A percentile compares a stretch with the other conserved stretches of the same genome.
Evolutionary conservation across 2,329 filamentous ascomycete genomes (phyloP).

Genomic region (Thielaviopsis euricoi): DNA sequence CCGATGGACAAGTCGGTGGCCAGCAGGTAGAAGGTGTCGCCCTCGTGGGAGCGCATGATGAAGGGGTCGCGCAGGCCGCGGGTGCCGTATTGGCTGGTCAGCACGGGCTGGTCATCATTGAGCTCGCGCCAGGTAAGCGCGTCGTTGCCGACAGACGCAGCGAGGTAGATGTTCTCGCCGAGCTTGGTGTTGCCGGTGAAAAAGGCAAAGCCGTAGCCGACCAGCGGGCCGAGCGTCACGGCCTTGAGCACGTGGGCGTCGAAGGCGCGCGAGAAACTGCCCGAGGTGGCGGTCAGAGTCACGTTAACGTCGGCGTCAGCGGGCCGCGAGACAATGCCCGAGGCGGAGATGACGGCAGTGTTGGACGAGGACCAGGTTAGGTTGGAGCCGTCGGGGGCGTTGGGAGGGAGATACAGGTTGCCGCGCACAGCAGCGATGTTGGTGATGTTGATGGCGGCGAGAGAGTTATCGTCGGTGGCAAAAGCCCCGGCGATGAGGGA

Average conservation of each 20-base stretch:
- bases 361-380: slow-evolving; percentile 23
- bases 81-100: slow-evolving; percentile 30
- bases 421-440: slow-evolving; percentile 24
- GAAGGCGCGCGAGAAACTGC: slow-evolving; percentile 16
- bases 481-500: slow-evolving; percentile 6
- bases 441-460: slow-evolving; percentile 16
- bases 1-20: slow-evolving; percentile 38
- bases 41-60: slow-evolving; percentile 32
- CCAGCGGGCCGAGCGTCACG: slow-evolving; percentile 18
- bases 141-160: slow-evolving; percentile 34
- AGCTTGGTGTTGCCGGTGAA: slow-evolving; percentile 28
- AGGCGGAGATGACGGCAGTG: slow-evolving; percentile 18
- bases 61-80: slow-evolving; percentile 35
- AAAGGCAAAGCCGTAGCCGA: slow-evolving; percentile 35
- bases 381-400: slow-evolving; percentile 16
- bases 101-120: slow-evolving; percentile 28
- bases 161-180: slow-evolving; percentile 36
- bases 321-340: slow-evolving; percentile 23
- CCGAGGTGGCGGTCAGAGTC: slow-evolving; percentile 21
- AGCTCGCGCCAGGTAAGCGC: slow-evolving; percentile 33
- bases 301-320: slow-evolving; percentile 16
- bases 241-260: slow-evolving; percentile 21
- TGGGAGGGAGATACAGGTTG: slow-evolving; percentile 21
- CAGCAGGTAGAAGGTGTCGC: slow-evolving; percentile 33
- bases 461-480: slow-evolving; percentile 11